A percentile compares a stretch with the other conserved stretches of the same genome.
Conservation (phyloP, 1,139 yeast genomes). For the Diutina scorzettiae region DNA sequence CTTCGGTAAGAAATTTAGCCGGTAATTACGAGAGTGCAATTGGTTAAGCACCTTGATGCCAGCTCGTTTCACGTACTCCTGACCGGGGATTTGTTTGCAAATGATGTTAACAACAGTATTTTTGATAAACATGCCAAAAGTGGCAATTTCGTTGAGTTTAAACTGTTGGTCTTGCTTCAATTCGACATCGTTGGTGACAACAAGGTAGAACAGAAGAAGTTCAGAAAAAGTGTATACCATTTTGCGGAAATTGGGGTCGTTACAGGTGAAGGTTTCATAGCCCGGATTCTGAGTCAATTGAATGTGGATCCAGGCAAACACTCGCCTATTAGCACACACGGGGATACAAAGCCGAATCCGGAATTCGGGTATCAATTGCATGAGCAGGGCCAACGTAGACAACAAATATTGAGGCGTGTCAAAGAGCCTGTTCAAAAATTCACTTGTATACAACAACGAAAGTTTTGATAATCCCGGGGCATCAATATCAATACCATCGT, state of each 20-base stretch:
- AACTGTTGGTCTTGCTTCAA: conserved; percentile 33
- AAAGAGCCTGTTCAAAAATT: not conserved
- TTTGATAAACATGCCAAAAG: conserved; percentile 40
- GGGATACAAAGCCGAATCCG: conserved; percentile 25
- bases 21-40: conserved; percentile 55
- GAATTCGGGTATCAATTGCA: conserved; percentile 19
- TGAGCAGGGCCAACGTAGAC: conserved; percentile 17
- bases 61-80: conserved; percentile 18
- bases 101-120: conserved; percentile 42
- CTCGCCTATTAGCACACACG: conserved; percentile 24
- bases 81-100: conserved; percentile 17
- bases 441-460: not conserved
- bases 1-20: conserved; percentile 42
- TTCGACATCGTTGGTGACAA: conserved; percentile 64
- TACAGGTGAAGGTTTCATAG: conserved; percentile 9
- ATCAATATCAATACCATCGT: not conserved
- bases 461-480: not conserved
- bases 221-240: conserved; percentile 28
- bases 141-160: conserved; percentile 30
- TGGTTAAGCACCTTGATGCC: conserved; percentile 52
- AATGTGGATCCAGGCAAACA: conserved; percentile 20
- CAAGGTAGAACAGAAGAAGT: conserved; percentile 41
- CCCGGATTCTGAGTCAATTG: conserved; percentile 13
- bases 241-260: conserved; percentile 19
- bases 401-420: not conserved